Evolutionary conservation across 805 yeast genomes (phyloP), one percentile per base, ranked within the genome.

Genomic region (Starmerella kuoi): DNA sequence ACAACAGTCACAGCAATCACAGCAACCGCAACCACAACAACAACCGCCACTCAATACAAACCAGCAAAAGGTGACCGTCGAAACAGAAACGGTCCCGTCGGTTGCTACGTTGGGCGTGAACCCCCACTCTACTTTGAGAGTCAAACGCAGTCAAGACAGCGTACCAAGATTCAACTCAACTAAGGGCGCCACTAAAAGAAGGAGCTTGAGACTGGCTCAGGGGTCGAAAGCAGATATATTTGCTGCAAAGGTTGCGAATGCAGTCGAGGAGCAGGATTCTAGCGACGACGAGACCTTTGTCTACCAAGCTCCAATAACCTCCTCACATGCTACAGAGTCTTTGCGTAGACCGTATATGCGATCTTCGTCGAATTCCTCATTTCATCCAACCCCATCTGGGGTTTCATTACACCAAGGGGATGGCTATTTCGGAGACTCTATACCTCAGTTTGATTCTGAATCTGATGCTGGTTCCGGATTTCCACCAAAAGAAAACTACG

Each of bases 281-380:
- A 78, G 87, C 26, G 96, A 87, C 58, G 95, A 87, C 52, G 98
- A 91, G 59, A 85, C 94, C 1, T 88, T 91, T 68, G 95, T 88
- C n/a, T 88, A 88, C 59, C 50, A 61, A 50, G 37, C 35, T 12
- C 39, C 35, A 38, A 42, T 35, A 31, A 34, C 31, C 22, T 14
- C 42, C 2, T 18, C 33, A 17, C 27, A 35, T 28, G 42, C 42
- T n/a, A 23, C 28, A 18, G 49, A 44, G 30, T 35, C 44, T 5
- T 22, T 41, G 26, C 43, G 58, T 9, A 44, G 50, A 15, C 53
- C 55, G 8, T 44, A 48, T 30, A 17, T 38, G n/a, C 50, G 55
- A 18, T 40, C 55, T 9, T n/a, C 47, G 20, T 51, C 55, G 11
- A 40, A 30, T 20, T 30, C 38, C 14, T 30, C 39, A 8, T 35